phyloP scores from a whole-genome alignment of 306 rosid genomes.

The Neltuma alba region DNA sequence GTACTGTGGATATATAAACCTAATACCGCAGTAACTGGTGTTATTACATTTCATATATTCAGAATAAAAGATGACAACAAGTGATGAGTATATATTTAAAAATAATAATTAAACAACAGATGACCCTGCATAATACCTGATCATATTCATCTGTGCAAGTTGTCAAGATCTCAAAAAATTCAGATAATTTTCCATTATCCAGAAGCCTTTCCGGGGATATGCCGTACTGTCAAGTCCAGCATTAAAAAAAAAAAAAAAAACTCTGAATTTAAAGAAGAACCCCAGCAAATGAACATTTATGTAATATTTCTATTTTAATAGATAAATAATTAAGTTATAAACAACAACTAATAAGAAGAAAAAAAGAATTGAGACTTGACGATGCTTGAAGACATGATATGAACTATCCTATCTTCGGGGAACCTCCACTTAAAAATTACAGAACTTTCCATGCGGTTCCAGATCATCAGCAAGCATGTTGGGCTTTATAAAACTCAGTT shows the following conservation, averaged over 20 bases:
- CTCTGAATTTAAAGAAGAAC: background rate
- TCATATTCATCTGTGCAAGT: slow-evolving; percentile 56
- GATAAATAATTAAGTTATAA: too few relatives aligned
- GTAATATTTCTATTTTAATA: too few relatives aligned
- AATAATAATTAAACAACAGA: background rate
- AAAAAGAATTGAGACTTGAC: background rate
- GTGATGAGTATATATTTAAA: background rate
- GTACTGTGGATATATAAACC: slow-evolving; percentile 72
- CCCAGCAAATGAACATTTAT: background rate
- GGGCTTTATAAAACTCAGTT: too few relatives aligned
- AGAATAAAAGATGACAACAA: background rate
- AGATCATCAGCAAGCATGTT: too few relatives aligned
- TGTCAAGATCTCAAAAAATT: slow-evolving; percentile 68
- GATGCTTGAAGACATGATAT: background rate
- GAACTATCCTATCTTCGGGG: background rate
- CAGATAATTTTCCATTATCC: slow-evolving; percentile 45
- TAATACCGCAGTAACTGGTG: slow-evolving; percentile 34
- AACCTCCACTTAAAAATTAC: background rate
- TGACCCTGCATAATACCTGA: slow-evolving; percentile 44
- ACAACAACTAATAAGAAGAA: background rate
- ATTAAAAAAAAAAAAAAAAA: background rate
- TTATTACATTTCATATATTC: background rate
- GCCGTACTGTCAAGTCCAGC: slow-evolving; percentile 58
- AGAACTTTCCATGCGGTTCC: too few relatives aligned
- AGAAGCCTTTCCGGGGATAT: slow-evolving; percentile 63